Base-by-base conservation (phyloP, 179 eudicot genomes). In the Silene coronaria region DNA sequence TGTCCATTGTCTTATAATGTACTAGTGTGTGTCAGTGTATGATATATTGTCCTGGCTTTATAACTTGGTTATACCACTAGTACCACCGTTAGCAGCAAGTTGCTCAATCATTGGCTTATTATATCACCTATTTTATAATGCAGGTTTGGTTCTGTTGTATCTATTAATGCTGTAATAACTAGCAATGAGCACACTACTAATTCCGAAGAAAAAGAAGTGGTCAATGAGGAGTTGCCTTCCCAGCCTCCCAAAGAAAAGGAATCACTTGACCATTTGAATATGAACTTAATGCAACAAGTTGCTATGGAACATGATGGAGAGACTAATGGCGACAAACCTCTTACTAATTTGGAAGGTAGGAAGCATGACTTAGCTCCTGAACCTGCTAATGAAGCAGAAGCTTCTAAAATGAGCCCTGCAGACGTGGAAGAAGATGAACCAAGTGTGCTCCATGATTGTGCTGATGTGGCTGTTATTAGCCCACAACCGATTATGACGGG, bases 91-190 rank as follows among this genome's bases (percentile, higher is more conserved):
- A 42, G 13, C 48, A 27, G 24, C 22, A 46, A 46, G 59, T 32
- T 46, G 60, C 60, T 70, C 34, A 48, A 48, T 70, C 22, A 48
- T n/a, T 46, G 14, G 36, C 2, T 27, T 71, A 28, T 55, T 71
- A 28, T 55, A n/a, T 60, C 51, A 23, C 46, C 26, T 51, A 42
- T 70, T 63, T 10, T 30, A 73, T 58, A 28, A 70, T 85, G 83
- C 85, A 93, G 98, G 91, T 91, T 89, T 84, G 98, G 93, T 34
- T 80, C 89, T 55, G 91, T 95, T 76, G 84, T 83, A 74, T 88
- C 99, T 57, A 73, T 91, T 27, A 85, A 92, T 75, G 79, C 87
- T 78, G 91, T 88, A 42, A 89, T 82, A 83, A 68, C 70, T 51
- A 36, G 63, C 70, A 78, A 67, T 27, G 38, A n/a, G 21, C 64